These are phyloP conservation scores for Conringia planisiliqua DNA, from an alignment of 345 rosid genomes.

Conservation along the genomic window DNA sequence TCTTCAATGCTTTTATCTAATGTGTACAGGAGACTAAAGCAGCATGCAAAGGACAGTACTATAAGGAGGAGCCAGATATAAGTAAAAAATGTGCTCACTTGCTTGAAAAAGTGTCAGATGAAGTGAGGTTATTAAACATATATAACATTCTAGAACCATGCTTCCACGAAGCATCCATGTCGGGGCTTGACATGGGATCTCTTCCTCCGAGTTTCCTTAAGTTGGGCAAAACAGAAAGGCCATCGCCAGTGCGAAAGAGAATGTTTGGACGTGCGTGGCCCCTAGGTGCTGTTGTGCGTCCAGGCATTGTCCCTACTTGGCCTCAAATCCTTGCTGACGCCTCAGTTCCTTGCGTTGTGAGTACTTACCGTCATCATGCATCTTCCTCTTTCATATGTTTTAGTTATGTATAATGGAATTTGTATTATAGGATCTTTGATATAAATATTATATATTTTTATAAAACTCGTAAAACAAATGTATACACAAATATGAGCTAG, in stretches of 20 bases:
- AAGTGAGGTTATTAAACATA: slow-evolving; percentile 40
- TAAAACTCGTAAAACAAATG: no score
- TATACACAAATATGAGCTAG: no score
- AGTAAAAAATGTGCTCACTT: slow-evolving; percentile 16
- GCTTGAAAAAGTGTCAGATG: slow-evolving; percentile 38
- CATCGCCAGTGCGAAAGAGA: slow-evolving; percentile 67
- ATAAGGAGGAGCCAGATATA: slow-evolving; percentile 19
- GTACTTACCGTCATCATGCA: slow-evolving; percentile 20
- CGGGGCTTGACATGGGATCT: slow-evolving; percentile 25
- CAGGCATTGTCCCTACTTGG: slow-evolving; percentile 84
- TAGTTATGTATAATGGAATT: neutral
- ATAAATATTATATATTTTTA: neutral
- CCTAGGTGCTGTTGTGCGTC: slow-evolving; percentile 70
- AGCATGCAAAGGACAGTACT: slow-evolving; percentile 60
- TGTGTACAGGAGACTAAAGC: slow-evolving; percentile 50
- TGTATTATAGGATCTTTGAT: neutral
- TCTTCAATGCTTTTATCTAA: neutral
- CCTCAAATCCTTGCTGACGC: slow-evolving; percentile 52
- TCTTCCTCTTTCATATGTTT: neutral
- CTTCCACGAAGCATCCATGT: slow-evolving; percentile 42
- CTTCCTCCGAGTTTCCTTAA: slow-evolving; percentile 63
- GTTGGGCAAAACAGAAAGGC: slow-evolving; percentile 52
- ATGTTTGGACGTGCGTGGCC: slow-evolving; percentile 99
- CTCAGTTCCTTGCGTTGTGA: slow-evolving; percentile 61
- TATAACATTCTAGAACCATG: slow-evolving; percentile 90